Evolutionary conservation across 2,329 filamentous ascomycete genomes (phyloP).

Genomic region (Alternaria sp.): DNA sequence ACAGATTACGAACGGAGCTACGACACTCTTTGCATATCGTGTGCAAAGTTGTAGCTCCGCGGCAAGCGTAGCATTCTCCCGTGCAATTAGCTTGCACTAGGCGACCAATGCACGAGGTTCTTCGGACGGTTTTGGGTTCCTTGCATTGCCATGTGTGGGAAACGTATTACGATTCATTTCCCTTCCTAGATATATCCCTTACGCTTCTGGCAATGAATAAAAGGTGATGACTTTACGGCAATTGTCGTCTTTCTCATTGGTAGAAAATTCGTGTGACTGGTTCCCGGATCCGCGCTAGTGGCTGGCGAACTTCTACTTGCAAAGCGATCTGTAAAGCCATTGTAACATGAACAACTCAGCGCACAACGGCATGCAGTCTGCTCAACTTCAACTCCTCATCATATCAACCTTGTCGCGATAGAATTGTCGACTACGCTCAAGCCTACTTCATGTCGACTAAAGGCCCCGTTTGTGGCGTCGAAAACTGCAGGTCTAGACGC

Average conservation of each 20-base stretch:
- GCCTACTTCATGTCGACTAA: conserved; percentile 23
- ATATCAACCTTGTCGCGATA: neutral
- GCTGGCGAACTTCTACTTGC: conserved; percentile 20
- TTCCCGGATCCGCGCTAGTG: conserved; percentile 38
- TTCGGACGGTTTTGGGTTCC: conserved; percentile 49
- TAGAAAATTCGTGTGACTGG: conserved; percentile 29
- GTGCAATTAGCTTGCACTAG: conserved; percentile 40
- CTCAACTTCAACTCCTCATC: neutral
- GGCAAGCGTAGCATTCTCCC: conserved; percentile 43
- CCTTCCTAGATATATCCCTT: conserved; percentile 47
- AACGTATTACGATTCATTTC: conserved; percentile 47
- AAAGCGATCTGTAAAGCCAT: neutral
- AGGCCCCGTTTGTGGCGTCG: conserved; percentile 60
- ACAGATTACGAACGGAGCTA: conserved; percentile 35
- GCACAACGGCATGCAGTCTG: neutral
- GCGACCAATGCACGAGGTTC: conserved; percentile 47
- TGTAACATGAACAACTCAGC: neutral
- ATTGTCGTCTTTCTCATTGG: conserved; percentile 31
- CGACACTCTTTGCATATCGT: conserved; percentile 32
- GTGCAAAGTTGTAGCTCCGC: conserved; percentile 39
- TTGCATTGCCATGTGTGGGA: conserved; percentile 52
- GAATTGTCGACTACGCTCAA: neutral
- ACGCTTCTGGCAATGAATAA: conserved; percentile 50
- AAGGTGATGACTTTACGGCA: conserved; percentile 48
- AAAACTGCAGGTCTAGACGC: conserved; percentile 75